Percentiles rank a stretch among this genome's conserved stretches.
Conservation (phyloP, 805 yeast genomes). For the Kluyveromyces nonfermentans region DNA sequence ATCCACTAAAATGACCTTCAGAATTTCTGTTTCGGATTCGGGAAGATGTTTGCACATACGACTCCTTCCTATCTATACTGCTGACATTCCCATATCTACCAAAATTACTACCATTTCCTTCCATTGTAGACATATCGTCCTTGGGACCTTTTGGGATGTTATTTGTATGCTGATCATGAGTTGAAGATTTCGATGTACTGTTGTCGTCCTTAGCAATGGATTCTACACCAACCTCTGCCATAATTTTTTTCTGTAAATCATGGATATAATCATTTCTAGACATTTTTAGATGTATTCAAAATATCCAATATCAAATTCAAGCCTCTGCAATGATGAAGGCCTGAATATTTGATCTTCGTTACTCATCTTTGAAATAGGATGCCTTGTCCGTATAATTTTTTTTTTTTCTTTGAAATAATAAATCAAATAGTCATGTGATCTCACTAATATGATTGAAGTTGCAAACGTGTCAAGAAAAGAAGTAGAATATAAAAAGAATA, state of each 20-base stretch:
- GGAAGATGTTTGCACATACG: neutral
- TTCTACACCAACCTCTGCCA: constrained; percentile 1
- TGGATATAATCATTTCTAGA: neutral
- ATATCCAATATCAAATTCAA: neutral
- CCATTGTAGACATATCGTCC: neutral
- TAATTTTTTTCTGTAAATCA: constrained; percentile 1
- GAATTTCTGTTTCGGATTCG: neutral
- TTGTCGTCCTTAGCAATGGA: neutral
- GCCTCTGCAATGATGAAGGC: neutral
- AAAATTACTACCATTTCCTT: no score
- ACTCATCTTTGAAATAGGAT: neutral
- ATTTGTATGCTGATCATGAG: neutral
- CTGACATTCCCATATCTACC: neutral
- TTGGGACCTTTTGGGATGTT: neutral
- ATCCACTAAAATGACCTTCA: neutral
- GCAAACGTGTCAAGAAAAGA: neutral
- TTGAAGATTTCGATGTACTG: neutral
- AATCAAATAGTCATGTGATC: no score
- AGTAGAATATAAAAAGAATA: no score
- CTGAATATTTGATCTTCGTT: neutral
- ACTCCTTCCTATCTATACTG: neutral
- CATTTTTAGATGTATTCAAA: neutral
- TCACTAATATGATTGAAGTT: no score
- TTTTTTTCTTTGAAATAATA: no score
- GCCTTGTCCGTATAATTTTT: neutral